Evolutionary conservation across 2,329 filamentous ascomycete genomes (phyloP).

Genomic region (Aspergillus uvarum): DNA sequence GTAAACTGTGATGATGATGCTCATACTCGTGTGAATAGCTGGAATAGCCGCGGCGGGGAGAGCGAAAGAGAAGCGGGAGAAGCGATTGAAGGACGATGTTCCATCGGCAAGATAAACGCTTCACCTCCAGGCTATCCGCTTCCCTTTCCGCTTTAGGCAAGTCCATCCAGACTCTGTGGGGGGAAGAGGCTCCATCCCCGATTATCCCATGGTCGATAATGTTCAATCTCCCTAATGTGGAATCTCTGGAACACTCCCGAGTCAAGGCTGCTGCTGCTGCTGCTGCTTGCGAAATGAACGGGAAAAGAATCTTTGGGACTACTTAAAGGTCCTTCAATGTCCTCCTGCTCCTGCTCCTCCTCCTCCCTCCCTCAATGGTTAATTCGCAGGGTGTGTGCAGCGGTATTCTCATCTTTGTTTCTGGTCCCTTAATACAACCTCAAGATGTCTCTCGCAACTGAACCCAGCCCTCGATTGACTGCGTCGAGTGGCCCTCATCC

Average conservation of each 20-base stretch:
- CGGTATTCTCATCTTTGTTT: not conserved
- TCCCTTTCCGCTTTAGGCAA: slow-evolving; percentile 25
- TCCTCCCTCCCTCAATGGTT: not conserved
- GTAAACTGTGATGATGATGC: too few relatives aligned
- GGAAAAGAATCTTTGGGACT: not conserved
- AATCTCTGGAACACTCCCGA: not conserved
- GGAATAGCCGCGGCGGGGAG: too few relatives aligned
- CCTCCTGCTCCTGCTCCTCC: not conserved
- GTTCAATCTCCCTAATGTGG: not conserved
- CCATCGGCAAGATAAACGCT: not conserved
- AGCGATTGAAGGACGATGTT: not conserved
- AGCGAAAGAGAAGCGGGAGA: not conserved
- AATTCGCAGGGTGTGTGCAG: too few relatives aligned
- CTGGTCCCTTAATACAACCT: not conserved
- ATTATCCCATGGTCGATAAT: not conserved
- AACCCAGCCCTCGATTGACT: slow-evolving; percentile 10
- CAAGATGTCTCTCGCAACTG: slow-evolving; percentile 16
- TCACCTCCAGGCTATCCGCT: not conserved
- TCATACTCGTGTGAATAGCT: too few relatives aligned
- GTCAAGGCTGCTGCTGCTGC: too few relatives aligned
- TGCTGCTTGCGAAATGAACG: not conserved
- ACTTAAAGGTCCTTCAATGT: not conserved
- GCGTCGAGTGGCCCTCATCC: slow-evolving; percentile 31
- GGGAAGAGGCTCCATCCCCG: too few relatives aligned
- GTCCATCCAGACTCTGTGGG: slow-evolving; percentile 25